Base-by-base conservation (phyloP, 2,329 filamentous ascomycete genomes). In the Pyrenochaeta sp. region DNA sequence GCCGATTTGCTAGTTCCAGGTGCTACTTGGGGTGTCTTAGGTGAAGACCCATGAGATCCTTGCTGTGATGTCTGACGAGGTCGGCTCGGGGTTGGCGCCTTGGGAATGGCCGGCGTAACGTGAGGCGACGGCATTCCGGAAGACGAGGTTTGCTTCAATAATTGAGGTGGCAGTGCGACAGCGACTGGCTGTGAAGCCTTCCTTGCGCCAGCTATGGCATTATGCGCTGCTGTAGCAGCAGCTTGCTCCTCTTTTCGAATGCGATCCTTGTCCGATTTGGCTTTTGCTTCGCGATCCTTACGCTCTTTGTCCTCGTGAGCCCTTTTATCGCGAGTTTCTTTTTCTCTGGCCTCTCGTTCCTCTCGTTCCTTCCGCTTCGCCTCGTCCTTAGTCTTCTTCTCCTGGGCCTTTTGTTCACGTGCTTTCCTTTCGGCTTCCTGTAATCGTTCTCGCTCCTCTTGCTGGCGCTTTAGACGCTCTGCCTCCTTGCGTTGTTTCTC, bases 401-500 rank as follows among this genome's bases (percentile, higher is more conserved):
- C 91, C 35, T 85, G 85, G 58, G 92, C 90, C 69, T 90, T 91
- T 39, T 87, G 85, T 74, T 95, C 91, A 40, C 88, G 90, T 44
- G 86, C 85, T 75, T 93, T 97, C 52, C 91, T 88, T 74, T 98
- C 94, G 54, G 86, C 83, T 73, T 97, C 93, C 23, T 89, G 90
- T 68, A 96, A 91, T 62, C 88, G 87, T 66, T 96, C 92, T 61
- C 91, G 87, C 73, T 96, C 92, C 70, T 97, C 92, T 68, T 92
- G 89, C 49, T 90, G 80, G 43, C 90, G 87, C 58, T 88, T 88
- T 72, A 89, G 85, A 69, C 90, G 90, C 67, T 98, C 94, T 3
- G 89, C 89, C 72, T 98, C 94, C 74, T 92, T 97, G 50, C 88
- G 86, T 52, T 88, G 80, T 45, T 89, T 88, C 66, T 97, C 93